Base-by-base conservation (phyloP, 2,329 filamentous ascomycete species). In the Penicillium frequentans region DNA sequence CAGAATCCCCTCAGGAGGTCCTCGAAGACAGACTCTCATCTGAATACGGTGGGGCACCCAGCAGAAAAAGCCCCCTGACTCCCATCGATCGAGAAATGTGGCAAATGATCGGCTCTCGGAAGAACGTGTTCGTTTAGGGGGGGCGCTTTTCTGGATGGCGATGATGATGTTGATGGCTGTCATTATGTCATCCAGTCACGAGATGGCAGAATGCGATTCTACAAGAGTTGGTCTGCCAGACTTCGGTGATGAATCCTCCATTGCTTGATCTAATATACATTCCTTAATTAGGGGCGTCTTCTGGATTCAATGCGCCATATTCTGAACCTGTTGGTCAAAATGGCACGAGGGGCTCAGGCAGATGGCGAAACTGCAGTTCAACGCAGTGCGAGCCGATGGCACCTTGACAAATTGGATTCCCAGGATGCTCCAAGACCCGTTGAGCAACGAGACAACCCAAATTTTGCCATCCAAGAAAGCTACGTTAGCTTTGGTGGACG, bases 161-260 rank as follows among this genome's bases (percentile, higher is more conserved):
- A 42, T 42, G 35, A 33, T 4, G 53, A 47, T 16, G 24, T 31
- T 16, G 53, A 52, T 11, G n/a, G n/a, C n/a, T n/a, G n/a, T n/a
- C n/a, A n/a, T n/a, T 63, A 60, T 27, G 50, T 59, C 6, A 44
- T 65, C 9, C 50, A 57, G 33, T 54, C 54, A 10, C 54, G 56
- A 29, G 57, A 58, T 44, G 57, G 59, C 24, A 59, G 44, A 33
- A 64, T 63, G 56, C 61, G 64, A 14, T 65, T 61, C 46, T 65
- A 58, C 47, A 63, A n/a, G n/a, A n/a, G 61, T 66, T 19, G 26
- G 54, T 52, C 33, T 37, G 37, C 24, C 14, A 47, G 31, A 26
- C 5, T 26, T 3, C 2, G n/a, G 29, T 33, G 11, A 10, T 35
- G 26, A 27, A 45, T 23, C 19, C 27, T 45, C 19, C 27, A 42